These are phyloP conservation scores for Hemerocallis citrina DNA, from an alignment of 106 monocot genomes.

Conservation along the genomic window DNA sequence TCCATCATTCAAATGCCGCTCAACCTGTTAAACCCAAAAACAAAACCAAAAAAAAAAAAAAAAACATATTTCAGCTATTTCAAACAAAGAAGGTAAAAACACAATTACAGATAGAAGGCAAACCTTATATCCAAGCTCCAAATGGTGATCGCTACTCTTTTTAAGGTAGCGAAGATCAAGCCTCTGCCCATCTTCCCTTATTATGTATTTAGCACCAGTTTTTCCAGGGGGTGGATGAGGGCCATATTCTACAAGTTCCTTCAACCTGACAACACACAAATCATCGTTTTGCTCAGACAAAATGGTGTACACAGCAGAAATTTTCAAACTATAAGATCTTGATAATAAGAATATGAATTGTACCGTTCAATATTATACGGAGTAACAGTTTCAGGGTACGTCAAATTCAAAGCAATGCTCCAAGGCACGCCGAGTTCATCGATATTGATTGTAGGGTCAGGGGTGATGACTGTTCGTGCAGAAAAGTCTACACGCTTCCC, in stretches of 20 bases:
- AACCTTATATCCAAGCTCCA: slow-evolving; percentile 98
- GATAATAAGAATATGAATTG: not conserved
- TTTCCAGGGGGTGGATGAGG: slow-evolving; percentile 99
- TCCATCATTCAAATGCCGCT: slow-evolving; percentile 91
- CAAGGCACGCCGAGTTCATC: slow-evolving; percentile 88
- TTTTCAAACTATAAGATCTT: not conserved
- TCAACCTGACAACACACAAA: slow-evolving; percentile 37
- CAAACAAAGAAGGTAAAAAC: not conserved
- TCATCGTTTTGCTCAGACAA: not conserved
- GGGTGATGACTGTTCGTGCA: slow-evolving; percentile 92
- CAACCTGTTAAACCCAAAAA: slow-evolving; percentile 50
- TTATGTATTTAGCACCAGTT: slow-evolving; percentile 97
- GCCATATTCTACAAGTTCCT: slow-evolving; percentile 97
- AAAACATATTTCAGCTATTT: not conserved
- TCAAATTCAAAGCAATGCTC: slow-evolving; percentile 94
- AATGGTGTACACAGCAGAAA: not conserved
- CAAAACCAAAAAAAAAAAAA: slow-evolving; percentile 1
- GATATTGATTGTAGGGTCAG: slow-evolving; percentile 93
- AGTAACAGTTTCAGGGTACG: slow-evolving; percentile 93
- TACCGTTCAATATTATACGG: slow-evolving; percentile 95
- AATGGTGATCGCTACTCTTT: slow-evolving; percentile 96
- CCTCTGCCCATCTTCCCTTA: slow-evolving; percentile 97
- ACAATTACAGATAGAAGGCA: not conserved
- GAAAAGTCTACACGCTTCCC: slow-evolving; percentile 97
- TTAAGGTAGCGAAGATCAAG: slow-evolving; percentile 93